Base-by-base conservation (phyloP, 2,329 filamentous ascomycete genomes). In the Corinectria fuckeliana region DNA sequence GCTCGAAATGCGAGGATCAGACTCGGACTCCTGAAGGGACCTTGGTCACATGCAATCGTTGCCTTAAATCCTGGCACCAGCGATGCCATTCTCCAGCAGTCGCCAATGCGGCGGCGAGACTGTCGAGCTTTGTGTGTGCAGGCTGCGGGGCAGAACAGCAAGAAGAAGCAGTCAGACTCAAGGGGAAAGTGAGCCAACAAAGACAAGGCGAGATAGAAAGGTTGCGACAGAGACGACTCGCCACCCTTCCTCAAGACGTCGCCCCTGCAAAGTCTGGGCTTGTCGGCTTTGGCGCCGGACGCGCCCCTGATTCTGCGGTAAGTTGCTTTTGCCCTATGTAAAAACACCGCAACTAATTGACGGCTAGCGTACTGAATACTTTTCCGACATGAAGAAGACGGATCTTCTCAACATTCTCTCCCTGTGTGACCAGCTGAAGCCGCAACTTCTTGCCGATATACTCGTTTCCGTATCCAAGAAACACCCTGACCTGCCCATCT, bases 401-500 rank as follows among this genome's bases (percentile, higher is more conserved):
- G 78, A 81, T 50, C 67, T 79, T 1, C 68, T 81, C 21, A 77
- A 77, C 28, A 65, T 81, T 9, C 61, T 81, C 2, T 74, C 75
- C 3, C 74, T 80, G 34, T 77, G 76, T 58, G 77, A 80, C 48
- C 76, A 77, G 56, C 66, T 80, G 13, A 71, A 75, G 21, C 76
- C 78, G 2, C 75, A 77, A 30, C 75, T 81, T 10, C 70, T 81
- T 2, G 72, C 74, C 13, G 76, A 81, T 48, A 60, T 81, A 4
- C 70, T 80, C 23, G 75, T 78, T 8, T 78, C 77, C 3, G 73
- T 80, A n/a, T 76, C 79, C 7, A 78, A 74, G 56, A 76, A 71
- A 45, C 77, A 81, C 38, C 75, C 78, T 0, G 72, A 76, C n/a
- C 69, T 81, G 3, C 77, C 78, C 20, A 75, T 81, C 4, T 80